Percentiles rank a stretch among this genome's conserved stretches.
phyloP scores from a whole-genome alignment of 129 eudicot genomes.

The Arctium minus region DNA sequence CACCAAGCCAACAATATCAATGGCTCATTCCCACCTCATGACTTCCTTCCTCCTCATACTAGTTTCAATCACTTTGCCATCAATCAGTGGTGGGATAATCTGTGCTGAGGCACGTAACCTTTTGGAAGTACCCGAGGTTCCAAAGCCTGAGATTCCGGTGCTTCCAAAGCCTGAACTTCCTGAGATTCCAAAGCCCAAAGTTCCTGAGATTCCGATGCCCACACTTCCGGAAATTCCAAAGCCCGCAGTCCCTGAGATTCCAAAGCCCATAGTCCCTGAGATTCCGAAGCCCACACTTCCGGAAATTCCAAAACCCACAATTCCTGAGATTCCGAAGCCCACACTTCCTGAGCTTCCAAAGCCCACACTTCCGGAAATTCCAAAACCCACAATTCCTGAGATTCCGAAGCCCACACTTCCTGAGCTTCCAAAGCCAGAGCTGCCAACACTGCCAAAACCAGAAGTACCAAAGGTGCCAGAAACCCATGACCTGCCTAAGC shows the following conservation, averaged over 20 bases:
- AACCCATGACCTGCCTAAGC: conserved; percentile 21
- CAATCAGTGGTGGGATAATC: background rate
- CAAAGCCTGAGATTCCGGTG: background rate
- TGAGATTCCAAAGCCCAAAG: conserved; percentile 1
- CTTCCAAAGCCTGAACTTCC: background rate
- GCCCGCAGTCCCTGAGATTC: background rate
- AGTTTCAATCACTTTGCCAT: conserved; percentile 14
- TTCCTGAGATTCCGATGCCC: background rate
- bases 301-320: conserved; percentile 3
- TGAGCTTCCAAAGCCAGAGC: no score
- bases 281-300: conserved; percentile 18
- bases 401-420: no score
- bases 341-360: background rate
- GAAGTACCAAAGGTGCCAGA: conserved; percentile 22
- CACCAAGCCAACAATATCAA: background rate
- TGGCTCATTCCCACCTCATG: conserved; percentile 7
- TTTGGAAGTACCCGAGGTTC: conserved; percentile 23
- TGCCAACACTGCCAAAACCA: conserved; percentile 27
- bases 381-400: no score
- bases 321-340: conserved; percentile 24
- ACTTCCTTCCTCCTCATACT: conserved; percentile 6
- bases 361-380: conserved; percentile 26
- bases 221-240: conserved; percentile 1
- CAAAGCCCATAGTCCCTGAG: background rate
- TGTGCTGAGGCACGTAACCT: conserved; percentile 17